Percentiles rank a stretch among this genome's conserved stretches.
These are phyloP conservation scores for Globisporangium radiosum DNA, from an alignment of 352 stramenopile genomes.

Conservation along the genomic window DNA sequence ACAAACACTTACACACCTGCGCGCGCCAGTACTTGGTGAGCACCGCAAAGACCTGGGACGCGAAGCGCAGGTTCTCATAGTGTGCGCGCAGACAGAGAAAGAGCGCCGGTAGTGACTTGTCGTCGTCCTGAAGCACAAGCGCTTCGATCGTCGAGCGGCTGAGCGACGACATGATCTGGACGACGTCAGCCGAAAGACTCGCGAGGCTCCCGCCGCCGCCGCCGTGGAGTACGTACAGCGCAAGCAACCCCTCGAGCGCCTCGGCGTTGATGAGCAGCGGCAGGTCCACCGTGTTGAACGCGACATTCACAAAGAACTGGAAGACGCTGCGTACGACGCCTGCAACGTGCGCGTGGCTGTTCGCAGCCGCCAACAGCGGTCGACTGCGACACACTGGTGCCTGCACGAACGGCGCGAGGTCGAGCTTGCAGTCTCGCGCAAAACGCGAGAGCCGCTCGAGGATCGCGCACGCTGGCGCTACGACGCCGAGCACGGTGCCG, in stretches of 20 bases:
- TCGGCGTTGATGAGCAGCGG: conserved; percentile 41
- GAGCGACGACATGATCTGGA: conserved; percentile 38
- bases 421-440: conserved; percentile 43
- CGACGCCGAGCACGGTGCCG: conserved; percentile 38
- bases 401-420: conserved; percentile 44
- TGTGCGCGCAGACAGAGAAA: conserved; percentile 61
- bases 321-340: conserved; percentile 35
- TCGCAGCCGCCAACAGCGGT: conserved; percentile 34
- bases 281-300: conserved; percentile 42
- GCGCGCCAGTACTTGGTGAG: conserved; percentile 41
- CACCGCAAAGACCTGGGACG: conserved; percentile 52
- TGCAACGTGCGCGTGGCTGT: conserved; percentile 22
- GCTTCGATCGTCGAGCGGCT: conserved; percentile 33
- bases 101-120: conserved; percentile 47
- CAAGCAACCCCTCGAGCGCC: conserved; percentile 55
- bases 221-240: conserved; percentile 39
- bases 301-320: conserved; percentile 49
- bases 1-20: conserved; percentile 14
- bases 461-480: conserved; percentile 43
- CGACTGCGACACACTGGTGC: conserved; percentile 23
- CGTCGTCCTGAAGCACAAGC: conserved; percentile 35
- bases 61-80: conserved; percentile 33
- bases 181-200: conserved; percentile 28
- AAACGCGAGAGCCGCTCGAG: conserved; percentile 68
- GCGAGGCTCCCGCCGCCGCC: conserved; percentile 17